Percentiles rank a stretch among this genome's conserved stretches.
Evolutionary conservation across 352 stramenopile genomes (phyloP).

Genomic region (Globisporangium paroecandrum): DNA sequence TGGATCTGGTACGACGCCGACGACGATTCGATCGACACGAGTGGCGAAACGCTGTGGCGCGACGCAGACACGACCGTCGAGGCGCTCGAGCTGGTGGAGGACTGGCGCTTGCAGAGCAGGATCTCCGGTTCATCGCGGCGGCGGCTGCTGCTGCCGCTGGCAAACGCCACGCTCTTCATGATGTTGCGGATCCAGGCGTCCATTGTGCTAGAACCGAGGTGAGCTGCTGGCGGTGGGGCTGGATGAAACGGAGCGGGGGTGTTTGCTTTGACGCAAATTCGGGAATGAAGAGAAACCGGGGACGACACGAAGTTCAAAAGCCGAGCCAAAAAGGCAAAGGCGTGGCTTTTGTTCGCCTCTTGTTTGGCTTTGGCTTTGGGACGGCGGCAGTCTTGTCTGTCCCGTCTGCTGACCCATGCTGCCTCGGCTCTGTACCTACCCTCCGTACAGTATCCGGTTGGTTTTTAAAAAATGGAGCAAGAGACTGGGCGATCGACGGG

Average conservation of each 20-base stretch:
- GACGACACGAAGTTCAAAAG: constrained; percentile 1
- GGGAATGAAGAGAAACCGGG: constrained; percentile 26
- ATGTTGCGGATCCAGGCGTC: constrained; percentile 34
- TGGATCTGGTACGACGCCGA: constrained; percentile 7
- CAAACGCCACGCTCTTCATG: constrained; percentile 18
- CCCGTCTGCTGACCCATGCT: neutral
- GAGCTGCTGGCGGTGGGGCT: neutral
- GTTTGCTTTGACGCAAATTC: constrained; percentile 30
- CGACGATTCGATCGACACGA: neutral
- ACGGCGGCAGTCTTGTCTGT: neutral
- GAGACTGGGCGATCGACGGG: neutral
- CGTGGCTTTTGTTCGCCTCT: neutral
- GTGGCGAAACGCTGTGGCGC: neutral
- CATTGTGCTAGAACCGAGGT: constrained; percentile 22
- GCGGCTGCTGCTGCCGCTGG: constrained; percentile 9
- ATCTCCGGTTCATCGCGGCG: constrained; percentile 26
- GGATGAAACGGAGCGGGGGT: neutral
- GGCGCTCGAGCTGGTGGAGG: neutral
- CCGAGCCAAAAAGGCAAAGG: neutral
- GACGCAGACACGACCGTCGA: neutral
- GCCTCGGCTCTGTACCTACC: neutral
- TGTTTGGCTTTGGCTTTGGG: neutral
- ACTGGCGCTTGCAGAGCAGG: constrained; percentile 21
- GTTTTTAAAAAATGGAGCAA: neutral
- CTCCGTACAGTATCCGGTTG: neutral